phyloP scores from a whole-genome alignment of 2,329 filamentous ascomycete species.

The Xylaria sp. region DNA sequence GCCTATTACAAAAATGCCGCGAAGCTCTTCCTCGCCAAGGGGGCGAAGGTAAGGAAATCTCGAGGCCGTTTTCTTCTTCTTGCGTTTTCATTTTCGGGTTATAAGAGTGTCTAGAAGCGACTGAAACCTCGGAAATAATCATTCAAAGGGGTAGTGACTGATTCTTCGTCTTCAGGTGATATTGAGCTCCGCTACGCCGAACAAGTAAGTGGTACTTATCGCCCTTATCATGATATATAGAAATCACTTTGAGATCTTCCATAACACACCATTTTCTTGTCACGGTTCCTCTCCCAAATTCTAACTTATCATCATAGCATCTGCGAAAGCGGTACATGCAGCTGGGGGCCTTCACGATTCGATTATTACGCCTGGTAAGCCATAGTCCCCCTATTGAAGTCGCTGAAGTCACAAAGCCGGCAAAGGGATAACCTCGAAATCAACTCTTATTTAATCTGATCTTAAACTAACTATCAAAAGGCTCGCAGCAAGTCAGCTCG shows the following conservation, averaged over 20 bases:
- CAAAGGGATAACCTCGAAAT: background rate
- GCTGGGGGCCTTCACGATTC: constrained; percentile 62
- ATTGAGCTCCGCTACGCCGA: constrained; percentile 52
- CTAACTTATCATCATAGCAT: constrained; percentile 58
- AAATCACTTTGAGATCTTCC: background rate
- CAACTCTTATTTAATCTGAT: background rate
- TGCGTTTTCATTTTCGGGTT: no score
- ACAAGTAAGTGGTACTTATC: constrained; percentile 27
- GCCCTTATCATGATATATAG: background rate
- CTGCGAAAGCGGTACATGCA: constrained; percentile 66
- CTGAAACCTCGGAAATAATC: no score
- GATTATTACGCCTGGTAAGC: constrained; percentile 63
- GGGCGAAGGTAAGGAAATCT: constrained; percentile 57
- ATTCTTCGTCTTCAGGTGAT: constrained; percentile 52
- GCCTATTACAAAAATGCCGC: constrained; percentile 69
- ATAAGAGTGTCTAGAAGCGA: no score
- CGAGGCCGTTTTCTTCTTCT: no score
- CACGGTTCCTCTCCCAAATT: background rate
- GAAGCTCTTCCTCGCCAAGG: constrained; percentile 62
- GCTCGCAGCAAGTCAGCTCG: constrained; percentile 52
- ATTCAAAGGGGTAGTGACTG: no score
- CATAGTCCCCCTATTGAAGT: no score
- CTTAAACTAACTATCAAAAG: constrained; percentile 24
- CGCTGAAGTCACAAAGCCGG: no score
- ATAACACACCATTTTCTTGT: background rate